Percentiles rank a stretch among this genome's conserved stretches.
These are phyloP conservation scores for Xylariaceae sp. DNA, from an alignment of 2,329 filamentous ascomycete genomes.

Conservation along the genomic window DNA sequence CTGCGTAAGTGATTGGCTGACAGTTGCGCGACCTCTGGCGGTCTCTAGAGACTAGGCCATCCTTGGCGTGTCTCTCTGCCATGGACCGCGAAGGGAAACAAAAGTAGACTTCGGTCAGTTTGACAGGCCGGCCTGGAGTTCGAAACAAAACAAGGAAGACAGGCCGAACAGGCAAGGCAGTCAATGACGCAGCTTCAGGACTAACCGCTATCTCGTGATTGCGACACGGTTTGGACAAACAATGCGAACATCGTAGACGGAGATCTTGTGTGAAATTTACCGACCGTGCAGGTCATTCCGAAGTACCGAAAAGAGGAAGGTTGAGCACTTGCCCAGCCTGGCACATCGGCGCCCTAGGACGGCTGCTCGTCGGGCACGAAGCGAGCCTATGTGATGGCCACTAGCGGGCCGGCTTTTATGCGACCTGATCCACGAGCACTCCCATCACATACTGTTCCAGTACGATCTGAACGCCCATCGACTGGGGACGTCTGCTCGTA, in stretches of 20 bases:
- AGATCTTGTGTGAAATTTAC: slow-evolving; percentile 3
- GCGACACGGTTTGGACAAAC: background rate
- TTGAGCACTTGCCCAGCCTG: slow-evolving; percentile 17
- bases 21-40: slow-evolving; percentile 2
- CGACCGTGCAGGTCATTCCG: slow-evolving; percentile 15
- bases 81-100: no score
- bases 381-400: slow-evolving; percentile 21
- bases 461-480: slow-evolving; percentile 16
- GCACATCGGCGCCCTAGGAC: slow-evolving; percentile 5
- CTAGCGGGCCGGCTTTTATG: slow-evolving; percentile 26
- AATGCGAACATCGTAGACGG: slow-evolving; percentile 5
- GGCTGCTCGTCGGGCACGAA: slow-evolving; percentile 24
- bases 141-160: slow-evolving; percentile 12
- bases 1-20: slow-evolving; percentile 23
- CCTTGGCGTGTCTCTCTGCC: slow-evolving; percentile 17
- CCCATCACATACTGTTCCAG: slow-evolving; percentile 24
- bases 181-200: background rate
- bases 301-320: slow-evolving; percentile 13
- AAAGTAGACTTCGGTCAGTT: background rate
- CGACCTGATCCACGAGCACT: slow-evolving; percentile 24
- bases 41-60: slow-evolving; percentile 15
- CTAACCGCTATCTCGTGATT: background rate
- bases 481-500: no score
- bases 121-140: background rate
- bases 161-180: background rate